A percentile compares a stretch with the other conserved stretches of the same genome.
Conservation (phyloP, 2,329 filamentous ascomycete species). For the Pseudopyrenochaeta lycopersici region DNA sequence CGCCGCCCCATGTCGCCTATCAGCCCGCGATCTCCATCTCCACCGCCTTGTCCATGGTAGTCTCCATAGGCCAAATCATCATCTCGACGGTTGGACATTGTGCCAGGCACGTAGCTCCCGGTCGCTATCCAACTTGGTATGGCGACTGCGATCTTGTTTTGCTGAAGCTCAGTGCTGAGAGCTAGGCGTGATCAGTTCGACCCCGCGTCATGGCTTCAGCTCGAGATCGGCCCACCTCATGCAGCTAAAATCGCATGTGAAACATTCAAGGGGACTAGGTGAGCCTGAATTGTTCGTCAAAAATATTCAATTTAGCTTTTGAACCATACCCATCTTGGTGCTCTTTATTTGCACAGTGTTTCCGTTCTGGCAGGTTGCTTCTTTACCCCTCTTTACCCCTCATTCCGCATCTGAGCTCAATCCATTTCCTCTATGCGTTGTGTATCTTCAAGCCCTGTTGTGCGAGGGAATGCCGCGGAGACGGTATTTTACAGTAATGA, state of each 20-base stretch:
- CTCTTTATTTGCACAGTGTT: neutral
- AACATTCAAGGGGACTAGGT: neutral
- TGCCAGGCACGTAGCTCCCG: constrained; percentile 22
- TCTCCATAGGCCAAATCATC: constrained; percentile 66
- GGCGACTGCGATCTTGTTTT: constrained; percentile 4
- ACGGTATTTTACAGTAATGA: neutral
- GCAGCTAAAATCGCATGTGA: constrained; percentile 10
- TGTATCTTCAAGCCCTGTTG: neutral
- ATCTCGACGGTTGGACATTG: constrained; percentile 51
- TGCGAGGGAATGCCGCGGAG: neutral
- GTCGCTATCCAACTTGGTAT: neutral
- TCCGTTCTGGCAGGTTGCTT: neutral
- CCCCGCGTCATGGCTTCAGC: constrained; percentile 33
- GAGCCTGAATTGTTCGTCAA: neutral
- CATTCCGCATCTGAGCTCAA: neutral
- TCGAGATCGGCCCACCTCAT: constrained; percentile 11
- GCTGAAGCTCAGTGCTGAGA: constrained; percentile 11
- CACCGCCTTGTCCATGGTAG: constrained; percentile 52
- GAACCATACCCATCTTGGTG: neutral
- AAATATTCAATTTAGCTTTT: neutral
- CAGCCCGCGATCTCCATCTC: constrained; percentile 59
- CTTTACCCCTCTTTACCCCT: constrained; percentile 14
- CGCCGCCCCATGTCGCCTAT: constrained; percentile 62
- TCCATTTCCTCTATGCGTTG: neutral
- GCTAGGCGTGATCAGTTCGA: constrained; percentile 9